Conservation (phyloP, 2,329 filamentous ascomycete genomes). For the Diaporthe ampelina region DNA sequence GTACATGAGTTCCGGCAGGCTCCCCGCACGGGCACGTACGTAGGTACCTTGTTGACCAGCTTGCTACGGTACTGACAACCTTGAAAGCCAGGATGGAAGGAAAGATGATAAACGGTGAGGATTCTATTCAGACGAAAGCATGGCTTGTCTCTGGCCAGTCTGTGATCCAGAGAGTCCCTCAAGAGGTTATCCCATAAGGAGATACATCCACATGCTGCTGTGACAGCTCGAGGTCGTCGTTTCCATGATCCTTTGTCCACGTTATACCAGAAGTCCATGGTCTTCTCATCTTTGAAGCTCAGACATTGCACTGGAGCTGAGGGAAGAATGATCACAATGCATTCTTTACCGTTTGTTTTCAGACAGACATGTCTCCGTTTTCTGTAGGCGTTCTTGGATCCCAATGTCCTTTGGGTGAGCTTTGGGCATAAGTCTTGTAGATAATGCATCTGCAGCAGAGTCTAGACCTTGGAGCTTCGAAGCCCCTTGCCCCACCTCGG, state of each 20-base stretch:
- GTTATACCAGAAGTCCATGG: background rate
- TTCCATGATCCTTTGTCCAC: background rate
- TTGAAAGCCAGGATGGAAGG: background rate
- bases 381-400: no score
- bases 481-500: slow-evolving; percentile 1
- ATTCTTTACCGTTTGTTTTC: background rate
- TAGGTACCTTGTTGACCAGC: background rate
- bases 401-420: no score
- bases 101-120: background rate
- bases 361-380: background rate
- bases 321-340: background rate
- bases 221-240: background rate
- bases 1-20: background rate
- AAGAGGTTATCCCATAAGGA: background rate
- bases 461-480: background rate
- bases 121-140: no score
- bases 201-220: background rate
- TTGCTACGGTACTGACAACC: background rate
- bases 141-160: no score
- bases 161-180: background rate
- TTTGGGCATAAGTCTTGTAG: background rate
- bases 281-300: no score
- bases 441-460: background rate
- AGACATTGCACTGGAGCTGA: background rate
- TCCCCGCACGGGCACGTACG: no score